These are phyloP conservation scores for Auxenochlorella pyrenoidosa DNA, from an alignment of 139 green algal species.

Conservation along the genomic window DNA sequence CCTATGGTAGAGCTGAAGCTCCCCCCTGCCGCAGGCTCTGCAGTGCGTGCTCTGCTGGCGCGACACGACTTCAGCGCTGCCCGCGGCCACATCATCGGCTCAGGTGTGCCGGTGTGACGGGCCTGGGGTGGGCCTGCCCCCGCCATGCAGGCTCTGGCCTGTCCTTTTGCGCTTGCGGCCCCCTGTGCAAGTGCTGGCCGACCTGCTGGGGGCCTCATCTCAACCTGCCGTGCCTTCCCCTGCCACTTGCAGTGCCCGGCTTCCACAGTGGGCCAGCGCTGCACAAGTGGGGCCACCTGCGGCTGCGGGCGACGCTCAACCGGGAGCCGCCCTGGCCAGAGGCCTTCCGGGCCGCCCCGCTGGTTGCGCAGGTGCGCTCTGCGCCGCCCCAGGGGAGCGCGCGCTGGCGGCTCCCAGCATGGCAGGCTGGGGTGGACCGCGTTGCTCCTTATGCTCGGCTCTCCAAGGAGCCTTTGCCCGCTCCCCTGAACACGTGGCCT, in stretches of 20 bases:
- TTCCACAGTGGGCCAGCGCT: conserved; percentile 23
- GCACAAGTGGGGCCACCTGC: conserved; percentile 74
- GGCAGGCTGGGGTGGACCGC: too few species aligned
- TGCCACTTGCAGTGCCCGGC: conserved; percentile 29
- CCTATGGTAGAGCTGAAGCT: conserved; percentile 62
- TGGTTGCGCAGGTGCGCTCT: conserved; percentile 50
- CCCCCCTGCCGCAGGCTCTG: conserved; percentile 13
- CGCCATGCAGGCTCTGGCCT: too few species aligned
- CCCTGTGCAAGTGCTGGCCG: too few species aligned
- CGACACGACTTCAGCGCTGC: conserved; percentile 76
- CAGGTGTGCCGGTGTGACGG: not conserved
- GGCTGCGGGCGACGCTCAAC: conserved; percentile 60
- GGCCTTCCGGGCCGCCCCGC: conserved; percentile 41
- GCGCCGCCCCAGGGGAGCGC: too few species aligned
- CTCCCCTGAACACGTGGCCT: too few species aligned
- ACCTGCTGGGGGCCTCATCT: too few species aligned
- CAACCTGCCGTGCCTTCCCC: too few species aligned
- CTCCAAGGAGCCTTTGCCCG: too few species aligned
- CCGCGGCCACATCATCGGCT: conserved; percentile 59
- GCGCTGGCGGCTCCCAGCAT: too few species aligned
- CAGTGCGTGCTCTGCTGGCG: conserved; percentile 18
- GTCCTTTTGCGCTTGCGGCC: too few species aligned
- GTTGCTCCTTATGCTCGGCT: too few species aligned
- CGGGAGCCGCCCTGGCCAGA: conserved; percentile 46
- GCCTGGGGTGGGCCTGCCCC: too few species aligned